Base-by-base conservation (phyloP, 352 stramenopile species). In the Globisporangium cederbergense region DNA sequence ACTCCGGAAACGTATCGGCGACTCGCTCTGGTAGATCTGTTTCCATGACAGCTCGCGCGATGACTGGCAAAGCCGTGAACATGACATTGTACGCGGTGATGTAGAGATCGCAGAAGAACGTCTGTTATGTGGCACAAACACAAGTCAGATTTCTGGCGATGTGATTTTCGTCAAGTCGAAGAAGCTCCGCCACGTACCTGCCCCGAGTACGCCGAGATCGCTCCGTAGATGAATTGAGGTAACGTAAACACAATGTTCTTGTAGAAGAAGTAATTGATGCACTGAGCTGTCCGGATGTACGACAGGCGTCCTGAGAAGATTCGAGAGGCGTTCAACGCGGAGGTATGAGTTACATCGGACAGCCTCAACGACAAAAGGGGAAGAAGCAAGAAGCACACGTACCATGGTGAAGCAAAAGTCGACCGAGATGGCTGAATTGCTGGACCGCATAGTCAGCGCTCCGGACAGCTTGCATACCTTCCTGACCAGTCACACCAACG, bases 191-290 rank as follows among this genome's bases (percentile, higher is more conserved):
- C 38, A 53, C 65, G 2, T 72, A 93, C 82, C 79, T 89, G 83
- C 14, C 72, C 86, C 46, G 76, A 98, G 64, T 98, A 98, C 14
- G 88, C 81, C 11, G 90, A 98, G 59, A 83, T 74, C 16, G 94
- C 69, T 38, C 88, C 79, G 65, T 86, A 97, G 53, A 95, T 86
- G 66, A 97, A 97, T 63, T 97, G 86, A 4, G 81, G 79, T 7
- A 97, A 58, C 8, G 90, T 96, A 59, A 98, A 93, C 4, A 96
- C 82, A 55, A 98, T 90, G 76, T 99, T 99, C 79, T 99, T 99
- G 90, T 99, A 99, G 74, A 99, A 99, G 60, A 98, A 98, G 66
- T 98, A 99, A 46, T 98, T 89, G 73, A 99, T 97, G 54, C 97
- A 93, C 64, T 97, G 92, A 20, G 87, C 89, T 58, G 98, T 97